phyloP scores from a whole-genome alignment of 1,139 yeast genomes.

The Torulaspora pretoriensis region DNA sequence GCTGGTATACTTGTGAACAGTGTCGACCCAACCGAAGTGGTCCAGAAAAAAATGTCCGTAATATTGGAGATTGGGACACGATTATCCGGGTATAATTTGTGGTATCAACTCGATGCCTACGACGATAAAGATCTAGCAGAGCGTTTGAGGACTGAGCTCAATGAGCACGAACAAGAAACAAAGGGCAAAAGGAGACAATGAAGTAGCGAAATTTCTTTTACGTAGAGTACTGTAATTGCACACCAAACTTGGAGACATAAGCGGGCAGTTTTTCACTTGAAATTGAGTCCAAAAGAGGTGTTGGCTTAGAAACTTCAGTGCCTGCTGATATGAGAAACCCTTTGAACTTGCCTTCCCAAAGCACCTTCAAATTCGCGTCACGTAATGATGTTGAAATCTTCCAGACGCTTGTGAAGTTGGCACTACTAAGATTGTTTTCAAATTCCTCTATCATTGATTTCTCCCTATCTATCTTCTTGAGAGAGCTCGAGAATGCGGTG shows the following conservation, averaged over 20 bases:
- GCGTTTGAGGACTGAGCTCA: slow-evolving; percentile 36
- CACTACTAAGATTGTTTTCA: slow-evolving; percentile 48
- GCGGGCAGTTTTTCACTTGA: slow-evolving; percentile 7
- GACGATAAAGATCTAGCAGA: slow-evolving; percentile 54
- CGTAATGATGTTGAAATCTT: slow-evolving; percentile 70
- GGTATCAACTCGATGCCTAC: slow-evolving; percentile 83
- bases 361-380: slow-evolving; percentile 54
- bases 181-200: slow-evolving; percentile 38
- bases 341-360: slow-evolving; percentile 87
- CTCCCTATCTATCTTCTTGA: slow-evolving; percentile 32
- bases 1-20: slow-evolving; percentile 69
- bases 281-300: neutral
- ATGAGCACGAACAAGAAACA: slow-evolving; percentile 40
- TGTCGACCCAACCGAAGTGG: slow-evolving; percentile 53
- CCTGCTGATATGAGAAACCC: slow-evolving; percentile 82
- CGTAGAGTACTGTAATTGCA: slow-evolving; percentile 33
- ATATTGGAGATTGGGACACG: slow-evolving; percentile 60
- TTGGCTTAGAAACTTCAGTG: slow-evolving; percentile 38
- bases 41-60: slow-evolving; percentile 56
- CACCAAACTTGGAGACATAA: slow-evolving; percentile 30
- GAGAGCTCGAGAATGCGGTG: slow-evolving; percentile 34
- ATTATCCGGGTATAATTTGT: slow-evolving; percentile 58
- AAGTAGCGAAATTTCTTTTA: slow-evolving; percentile 9
- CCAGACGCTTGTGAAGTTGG: slow-evolving; percentile 64
- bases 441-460: slow-evolving; percentile 51